phyloP scores from a whole-genome alignment of 306 rosid species.

The Malus domestica region DNA sequence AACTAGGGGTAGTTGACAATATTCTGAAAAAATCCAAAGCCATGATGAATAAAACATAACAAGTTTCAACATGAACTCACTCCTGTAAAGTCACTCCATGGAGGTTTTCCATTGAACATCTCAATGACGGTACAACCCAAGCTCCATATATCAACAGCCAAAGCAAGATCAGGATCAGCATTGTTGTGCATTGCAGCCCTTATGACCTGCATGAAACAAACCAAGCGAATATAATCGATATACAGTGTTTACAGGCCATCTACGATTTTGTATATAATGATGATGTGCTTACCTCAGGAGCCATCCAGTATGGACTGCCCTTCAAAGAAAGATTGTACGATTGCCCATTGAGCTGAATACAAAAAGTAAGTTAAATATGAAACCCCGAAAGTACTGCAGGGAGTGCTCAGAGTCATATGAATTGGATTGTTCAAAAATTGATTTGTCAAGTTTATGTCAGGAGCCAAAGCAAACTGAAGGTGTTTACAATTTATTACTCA shows the following conservation, averaged over 20 bases:
- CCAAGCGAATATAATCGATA: background rate
- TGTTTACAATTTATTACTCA: conserved; percentile 34
- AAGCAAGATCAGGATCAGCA: conserved; percentile 54
- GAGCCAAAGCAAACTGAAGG: background rate
- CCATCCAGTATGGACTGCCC: conserved; percentile 99
- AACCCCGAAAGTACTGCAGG: conserved; percentile 1
- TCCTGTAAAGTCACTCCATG: conserved; percentile 81
- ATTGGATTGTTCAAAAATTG: background rate
- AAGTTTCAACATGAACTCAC: conserved; percentile 37
- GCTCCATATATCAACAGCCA: conserved; percentile 96
- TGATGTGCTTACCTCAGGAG: conserved; percentile 78
- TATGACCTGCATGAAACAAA: conserved; percentile 57
- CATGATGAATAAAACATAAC: conserved; percentile 4
- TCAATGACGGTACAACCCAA: conserved; percentile 89
- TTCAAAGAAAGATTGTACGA: conserved; percentile 73
- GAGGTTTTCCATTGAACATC: conserved; percentile 92
- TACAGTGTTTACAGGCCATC: conserved; percentile 5
- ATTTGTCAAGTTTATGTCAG: background rate
- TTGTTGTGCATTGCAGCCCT: conserved; percentile 69
- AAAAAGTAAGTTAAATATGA: conserved; percentile 8
- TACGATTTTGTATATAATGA: background rate
- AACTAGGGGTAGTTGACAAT: background rate
- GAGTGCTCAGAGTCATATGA: background rate
- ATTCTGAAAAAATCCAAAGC: background rate
- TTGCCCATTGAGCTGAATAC: conserved; percentile 63